Percentiles rank a stretch among this genome's conserved stretches.
phyloP scores from a whole-genome alignment of 768 basidiomycete genomes.

The Rhodotorula kratochvilovae region DNA sequence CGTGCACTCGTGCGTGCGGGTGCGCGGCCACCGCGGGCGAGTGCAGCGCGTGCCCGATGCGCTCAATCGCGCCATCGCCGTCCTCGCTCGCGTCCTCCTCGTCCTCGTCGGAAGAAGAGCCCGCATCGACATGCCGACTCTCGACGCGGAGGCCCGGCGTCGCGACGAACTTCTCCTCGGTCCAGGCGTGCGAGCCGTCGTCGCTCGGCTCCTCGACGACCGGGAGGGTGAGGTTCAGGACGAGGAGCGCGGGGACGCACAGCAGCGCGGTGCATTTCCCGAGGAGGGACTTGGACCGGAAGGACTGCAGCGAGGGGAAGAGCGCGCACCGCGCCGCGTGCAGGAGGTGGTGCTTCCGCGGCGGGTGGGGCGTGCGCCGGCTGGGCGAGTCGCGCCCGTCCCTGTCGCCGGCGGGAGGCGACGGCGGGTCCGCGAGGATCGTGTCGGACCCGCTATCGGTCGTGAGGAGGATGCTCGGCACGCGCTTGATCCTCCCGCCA shows the following conservation, averaged over 20 bases:
- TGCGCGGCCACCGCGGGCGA: constrained; percentile 7
- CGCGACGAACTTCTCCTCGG: constrained; percentile 58
- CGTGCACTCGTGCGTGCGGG: constrained; percentile 13
- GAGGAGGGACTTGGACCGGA: constrained; percentile 63
- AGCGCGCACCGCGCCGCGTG: constrained; percentile 57
- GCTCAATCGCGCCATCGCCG: constrained; percentile 2
- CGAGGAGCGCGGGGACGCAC: constrained; percentile 79
- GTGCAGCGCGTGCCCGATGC: constrained; percentile 33
- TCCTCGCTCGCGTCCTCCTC: neutral
- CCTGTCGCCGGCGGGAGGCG: neutral
- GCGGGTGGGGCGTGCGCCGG: neutral
- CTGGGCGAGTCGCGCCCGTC: neutral
- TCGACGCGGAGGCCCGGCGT: neutral
- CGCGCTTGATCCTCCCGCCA: neutral
- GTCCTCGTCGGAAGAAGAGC: constrained; percentile 4
- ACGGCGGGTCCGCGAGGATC: neutral
- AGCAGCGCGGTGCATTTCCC: constrained; percentile 71
- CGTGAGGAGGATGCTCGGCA: constrained; percentile 36
- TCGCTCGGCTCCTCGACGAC: constrained; percentile 58
- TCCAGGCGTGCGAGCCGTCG: constrained; percentile 54
- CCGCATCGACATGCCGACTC: neutral
- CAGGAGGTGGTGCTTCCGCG: constrained; percentile 1
- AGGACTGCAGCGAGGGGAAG: constrained; percentile 77
- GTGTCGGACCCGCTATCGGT: constrained; percentile 14
- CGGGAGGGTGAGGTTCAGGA: constrained; percentile 80